A percentile compares a stretch with the other conserved stretches of the same genome.
Evolutionary conservation across 1,284 basidiomycete species (phyloP).

Genomic region (Trametes polyzona): DNA sequence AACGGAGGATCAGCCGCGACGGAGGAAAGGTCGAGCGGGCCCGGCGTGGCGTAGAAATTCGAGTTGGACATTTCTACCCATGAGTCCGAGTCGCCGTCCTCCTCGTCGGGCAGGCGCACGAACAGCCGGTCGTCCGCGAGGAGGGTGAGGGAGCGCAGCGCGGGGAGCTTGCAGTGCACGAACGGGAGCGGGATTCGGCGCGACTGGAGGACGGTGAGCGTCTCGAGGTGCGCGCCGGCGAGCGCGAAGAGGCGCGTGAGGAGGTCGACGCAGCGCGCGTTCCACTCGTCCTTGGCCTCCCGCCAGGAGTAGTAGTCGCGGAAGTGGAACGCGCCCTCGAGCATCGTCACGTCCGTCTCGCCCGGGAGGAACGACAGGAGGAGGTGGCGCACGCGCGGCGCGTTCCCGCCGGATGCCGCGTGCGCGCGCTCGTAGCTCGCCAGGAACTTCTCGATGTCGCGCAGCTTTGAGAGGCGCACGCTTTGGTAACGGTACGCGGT

Average conservation of each 20-base stretch:
- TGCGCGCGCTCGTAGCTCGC: background rate
- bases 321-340: constrained; percentile 12
- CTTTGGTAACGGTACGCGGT: constrained; percentile 15
- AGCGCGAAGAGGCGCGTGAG: constrained; percentile 12
- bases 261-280: constrained; percentile 8
- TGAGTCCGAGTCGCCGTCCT: no score
- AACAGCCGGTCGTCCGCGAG: constrained; percentile 16
- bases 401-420: background rate
- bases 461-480: constrained; percentile 13
- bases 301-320: constrained; percentile 16
- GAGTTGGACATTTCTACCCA: constrained; percentile 10
- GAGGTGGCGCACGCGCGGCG: constrained; percentile 14
- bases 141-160: constrained; percentile 14
- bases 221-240: constrained; percentile 9
- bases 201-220: constrained; percentile 16
- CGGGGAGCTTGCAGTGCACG: constrained; percentile 9
- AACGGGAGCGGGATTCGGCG: constrained; percentile 10
- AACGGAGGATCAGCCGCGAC: constrained; percentile 6
- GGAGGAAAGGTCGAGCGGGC: background rate
- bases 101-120: background rate
- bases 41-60: background rate
- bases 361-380: constrained; percentile 12
- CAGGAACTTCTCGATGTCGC: constrained; percentile 10
- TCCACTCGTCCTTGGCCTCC: constrained; percentile 14
- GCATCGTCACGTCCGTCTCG: constrained; percentile 11